phyloP scores from a whole-genome alignment of 2,329 filamentous ascomycete genomes.

The Endoconidiophora polonica region DNA sequence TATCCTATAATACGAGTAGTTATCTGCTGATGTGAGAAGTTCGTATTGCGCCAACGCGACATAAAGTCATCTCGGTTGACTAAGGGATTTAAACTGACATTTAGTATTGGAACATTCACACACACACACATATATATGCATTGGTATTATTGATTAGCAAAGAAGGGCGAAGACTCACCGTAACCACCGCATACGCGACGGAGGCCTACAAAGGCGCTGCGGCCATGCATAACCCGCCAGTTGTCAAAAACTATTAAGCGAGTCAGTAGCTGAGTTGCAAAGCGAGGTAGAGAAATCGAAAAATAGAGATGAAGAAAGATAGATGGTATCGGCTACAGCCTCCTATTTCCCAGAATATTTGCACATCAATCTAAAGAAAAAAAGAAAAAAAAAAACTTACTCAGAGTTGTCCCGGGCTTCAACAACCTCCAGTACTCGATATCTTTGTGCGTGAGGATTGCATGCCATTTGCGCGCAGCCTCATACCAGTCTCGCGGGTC shows the following conservation, averaged over 20 bases:
- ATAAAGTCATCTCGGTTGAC: slow-evolving; percentile 69
- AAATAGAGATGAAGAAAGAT: background rate
- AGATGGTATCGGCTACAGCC: background rate
- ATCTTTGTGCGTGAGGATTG: slow-evolving; percentile 45
- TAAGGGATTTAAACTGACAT: slow-evolving; percentile 20
- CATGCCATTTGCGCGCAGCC: slow-evolving; percentile 59
- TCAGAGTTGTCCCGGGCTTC: slow-evolving; percentile 57
- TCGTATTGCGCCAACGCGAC: slow-evolving; percentile 58
- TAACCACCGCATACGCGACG: slow-evolving; percentile 85
- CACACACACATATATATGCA: too few relatives aligned
- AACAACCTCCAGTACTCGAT: slow-evolving; percentile 71
- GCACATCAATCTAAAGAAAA: slow-evolving; percentile 13
- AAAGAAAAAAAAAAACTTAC: slow-evolving; percentile 30
- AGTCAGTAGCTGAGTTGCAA: background rate
- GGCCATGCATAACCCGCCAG: slow-evolving; percentile 82
- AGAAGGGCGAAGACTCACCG: slow-evolving; percentile 37
- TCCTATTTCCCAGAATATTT: background rate
- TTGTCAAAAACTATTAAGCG: slow-evolving; percentile 69
- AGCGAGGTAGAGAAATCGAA: background rate
- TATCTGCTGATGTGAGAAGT: slow-evolving; percentile 34
- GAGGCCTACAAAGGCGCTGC: slow-evolving; percentile 66
- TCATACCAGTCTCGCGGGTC: slow-evolving; percentile 53
- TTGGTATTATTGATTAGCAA: background rate
- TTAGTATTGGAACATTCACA: background rate
- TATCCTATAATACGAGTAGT: slow-evolving; percentile 13